These are phyloP conservation scores for Candida tallmaniae DNA, from an alignment of 805 yeast genomes.

Conservation along the genomic window DNA sequence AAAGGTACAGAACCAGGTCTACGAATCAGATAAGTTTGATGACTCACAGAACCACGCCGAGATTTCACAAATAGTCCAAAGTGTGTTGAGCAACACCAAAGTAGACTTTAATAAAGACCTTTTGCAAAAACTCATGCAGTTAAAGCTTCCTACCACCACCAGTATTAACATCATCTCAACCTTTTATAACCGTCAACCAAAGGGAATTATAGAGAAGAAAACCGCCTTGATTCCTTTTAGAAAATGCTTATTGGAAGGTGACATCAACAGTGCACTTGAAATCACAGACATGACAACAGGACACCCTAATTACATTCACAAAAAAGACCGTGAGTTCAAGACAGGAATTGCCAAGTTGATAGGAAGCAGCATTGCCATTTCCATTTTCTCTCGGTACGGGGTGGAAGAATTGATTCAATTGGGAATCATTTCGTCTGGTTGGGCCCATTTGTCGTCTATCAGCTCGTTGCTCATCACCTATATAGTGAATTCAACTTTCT, in stretches of 20 bases:
- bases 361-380: conserved; percentile 27
- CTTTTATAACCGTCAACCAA: conserved; percentile 24
- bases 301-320: conserved; percentile 43
- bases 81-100: conserved; percentile 14
- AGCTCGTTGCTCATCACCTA: conserved; percentile 44
- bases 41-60: conserved; percentile 10
- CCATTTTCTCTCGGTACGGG: conserved; percentile 39
- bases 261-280: conserved; percentile 51
- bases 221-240: conserved; percentile 62
- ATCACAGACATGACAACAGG: conserved; percentile 62
- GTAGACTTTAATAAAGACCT: conserved; percentile 18
- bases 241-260: conserved; percentile 52
- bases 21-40: conserved; percentile 2
- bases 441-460: conserved; percentile 39
- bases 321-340: conserved; percentile 27
- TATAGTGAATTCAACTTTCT: conserved; percentile 36
- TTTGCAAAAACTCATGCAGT: conserved; percentile 24
- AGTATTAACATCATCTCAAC: conserved; percentile 23
- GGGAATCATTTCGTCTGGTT: conserved; percentile 35
- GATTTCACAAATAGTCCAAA: conserved; percentile 17
- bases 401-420: conserved; percentile 32
- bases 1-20: neutral
- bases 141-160: conserved; percentile 29
- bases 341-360: conserved; percentile 27
- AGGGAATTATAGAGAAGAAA: conserved; percentile 25